phyloP scores from a whole-genome alignment of 345 rosid genomes.

The Gossypioides kirkii region DNA sequence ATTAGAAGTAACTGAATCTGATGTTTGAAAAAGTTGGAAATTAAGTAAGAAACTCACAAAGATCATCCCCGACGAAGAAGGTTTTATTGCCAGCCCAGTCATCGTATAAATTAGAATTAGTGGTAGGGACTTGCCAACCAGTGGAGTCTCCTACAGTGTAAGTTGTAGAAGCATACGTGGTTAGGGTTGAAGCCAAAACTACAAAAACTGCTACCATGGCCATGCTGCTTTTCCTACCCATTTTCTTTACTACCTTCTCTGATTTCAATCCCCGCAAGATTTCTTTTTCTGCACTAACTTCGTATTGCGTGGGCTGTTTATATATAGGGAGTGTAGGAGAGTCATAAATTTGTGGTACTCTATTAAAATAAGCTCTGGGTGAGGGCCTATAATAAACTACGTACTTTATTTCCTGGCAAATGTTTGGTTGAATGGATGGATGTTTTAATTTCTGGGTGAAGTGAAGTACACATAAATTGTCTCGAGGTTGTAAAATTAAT shows the following conservation, averaged over 20 bases:
- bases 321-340: background rate
- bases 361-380: too few relatives aligned
- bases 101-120: conserved; percentile 15
- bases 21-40: background rate
- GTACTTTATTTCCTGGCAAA: too few relatives aligned
- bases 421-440: too few relatives aligned
- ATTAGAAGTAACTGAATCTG: background rate
- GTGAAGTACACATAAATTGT: too few relatives aligned
- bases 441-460: too few relatives aligned
- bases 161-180: conserved; percentile 13
- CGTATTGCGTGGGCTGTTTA: background rate
- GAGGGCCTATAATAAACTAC: too few relatives aligned
- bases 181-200: conserved; percentile 12
- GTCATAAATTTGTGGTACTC: background rate
- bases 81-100: conserved; percentile 25
- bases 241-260: conserved; percentile 23
- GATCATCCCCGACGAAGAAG: conserved; percentile 34
- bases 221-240: conserved; percentile 14
- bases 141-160: conserved; percentile 31
- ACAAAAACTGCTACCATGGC: background rate
- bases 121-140: conserved; percentile 29
- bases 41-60: conserved; percentile 24
- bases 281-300: background rate
- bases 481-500: too few relatives aligned
- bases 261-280: conserved; percentile 14